phyloP scores from a whole-genome alignment of 257 asterid genomes.

The Nicotiana noctiflora region DNA sequence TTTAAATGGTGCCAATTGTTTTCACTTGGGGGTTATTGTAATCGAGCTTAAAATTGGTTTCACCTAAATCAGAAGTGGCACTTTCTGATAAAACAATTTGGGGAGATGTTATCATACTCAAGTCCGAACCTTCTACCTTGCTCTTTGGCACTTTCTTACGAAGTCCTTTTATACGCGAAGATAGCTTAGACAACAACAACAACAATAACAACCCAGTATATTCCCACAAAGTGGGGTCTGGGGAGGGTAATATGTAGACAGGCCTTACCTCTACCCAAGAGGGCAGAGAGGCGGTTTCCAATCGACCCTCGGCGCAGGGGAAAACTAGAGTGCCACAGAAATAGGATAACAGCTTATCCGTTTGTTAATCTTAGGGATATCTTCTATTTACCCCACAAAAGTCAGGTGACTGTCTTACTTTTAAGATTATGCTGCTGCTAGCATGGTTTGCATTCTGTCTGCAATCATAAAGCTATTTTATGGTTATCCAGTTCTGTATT shows the following conservation, averaged over 20 bases:
- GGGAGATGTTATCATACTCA: background rate
- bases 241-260: too few species aligned
- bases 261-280: too few species aligned
- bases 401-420: background rate
- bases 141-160: background rate
- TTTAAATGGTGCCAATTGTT: background rate
- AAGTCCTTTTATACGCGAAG: background rate
- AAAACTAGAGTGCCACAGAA: background rate
- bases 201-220: too few species aligned
- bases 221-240: too few species aligned
- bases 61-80: background rate
- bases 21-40: background rate
- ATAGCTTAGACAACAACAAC: too few species aligned
- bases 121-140: background rate
- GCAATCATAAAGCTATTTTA: background rate
- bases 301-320: too few species aligned
- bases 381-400: background rate
- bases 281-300: too few species aligned
- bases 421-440: background rate
- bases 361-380: background rate
- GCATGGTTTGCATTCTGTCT: background rate
- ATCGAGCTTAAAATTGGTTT: background rate
- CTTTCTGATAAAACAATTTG: background rate
- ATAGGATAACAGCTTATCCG: background rate
- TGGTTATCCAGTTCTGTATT: background rate